Percentiles rank a stretch among this genome's conserved stretches.
Evolutionary conservation across 176 grass and related monocot genomes (phyloP).

Genomic region (sorghum (Sorghum bicolor)): DNA sequence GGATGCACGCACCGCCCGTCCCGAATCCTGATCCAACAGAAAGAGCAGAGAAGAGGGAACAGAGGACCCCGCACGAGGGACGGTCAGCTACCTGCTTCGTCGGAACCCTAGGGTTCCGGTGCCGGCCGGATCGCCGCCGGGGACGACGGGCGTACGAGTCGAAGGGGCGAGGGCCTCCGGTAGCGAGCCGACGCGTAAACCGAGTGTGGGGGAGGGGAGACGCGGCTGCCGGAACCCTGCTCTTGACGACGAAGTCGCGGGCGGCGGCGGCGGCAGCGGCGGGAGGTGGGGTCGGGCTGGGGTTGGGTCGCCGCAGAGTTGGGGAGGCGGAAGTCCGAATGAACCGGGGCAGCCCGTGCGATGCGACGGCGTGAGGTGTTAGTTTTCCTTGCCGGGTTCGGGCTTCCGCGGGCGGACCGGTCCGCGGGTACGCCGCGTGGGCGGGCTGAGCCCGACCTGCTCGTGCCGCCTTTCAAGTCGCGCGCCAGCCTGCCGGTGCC

Average conservation of each 20-base stretch:
- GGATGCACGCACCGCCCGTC: background rate
- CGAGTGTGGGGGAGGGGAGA: background rate
- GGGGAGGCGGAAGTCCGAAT: background rate
- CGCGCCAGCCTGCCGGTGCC: background rate
- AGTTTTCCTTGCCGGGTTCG: background rate
- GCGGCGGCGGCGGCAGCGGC: background rate
- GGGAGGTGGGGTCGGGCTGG: background rate
- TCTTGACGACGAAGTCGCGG: background rate
- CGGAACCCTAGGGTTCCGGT: constrained; percentile 25
- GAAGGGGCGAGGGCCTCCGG: background rate
- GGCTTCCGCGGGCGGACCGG: background rate
- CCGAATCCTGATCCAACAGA: constrained; percentile 17
- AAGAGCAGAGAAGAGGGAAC: background rate
- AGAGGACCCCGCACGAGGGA: background rate
- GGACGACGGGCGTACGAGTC: background rate
- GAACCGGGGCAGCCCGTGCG: background rate
- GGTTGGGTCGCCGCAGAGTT: constrained; percentile 5
- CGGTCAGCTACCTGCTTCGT: constrained; percentile 31
- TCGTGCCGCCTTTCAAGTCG: background rate
- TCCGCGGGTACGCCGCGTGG: constrained; percentile 13
- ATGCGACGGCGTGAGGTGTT: constrained; percentile 20
- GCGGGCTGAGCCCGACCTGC: background rate
- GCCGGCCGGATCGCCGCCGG: constrained; percentile 26
- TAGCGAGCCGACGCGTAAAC: background rate
- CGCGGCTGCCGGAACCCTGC: background rate